These are phyloP conservation scores for Filobasidium floriforme DNA, from an alignment of 768 basidiomycete genomes.

Conservation along the genomic window DNA sequence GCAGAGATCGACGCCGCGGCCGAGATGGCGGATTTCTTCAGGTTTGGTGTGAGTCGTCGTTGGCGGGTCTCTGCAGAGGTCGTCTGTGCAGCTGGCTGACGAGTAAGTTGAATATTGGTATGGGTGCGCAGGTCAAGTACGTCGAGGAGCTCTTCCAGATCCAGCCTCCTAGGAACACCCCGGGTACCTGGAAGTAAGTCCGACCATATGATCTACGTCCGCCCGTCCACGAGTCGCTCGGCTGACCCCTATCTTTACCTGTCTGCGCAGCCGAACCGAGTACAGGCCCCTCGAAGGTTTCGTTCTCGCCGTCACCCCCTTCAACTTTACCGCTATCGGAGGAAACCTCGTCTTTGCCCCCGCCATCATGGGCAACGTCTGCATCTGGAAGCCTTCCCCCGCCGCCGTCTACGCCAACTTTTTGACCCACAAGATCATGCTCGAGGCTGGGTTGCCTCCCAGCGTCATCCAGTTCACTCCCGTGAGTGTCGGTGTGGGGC, in stretches of 20 bases:
- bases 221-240: neutral
- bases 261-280: conserved; percentile 66
- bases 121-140: conserved; percentile 62
- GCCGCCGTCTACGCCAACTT: conserved; percentile 93
- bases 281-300: conserved; percentile 98
- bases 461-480: conserved; percentile 97
- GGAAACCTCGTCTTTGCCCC: conserved; percentile 80
- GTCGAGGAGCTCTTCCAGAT: conserved; percentile 89
- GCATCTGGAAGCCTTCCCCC: conserved; percentile 96
- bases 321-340: conserved; percentile 92
- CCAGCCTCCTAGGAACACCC: conserved; percentile 77
- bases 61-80: neutral
- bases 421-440: conserved; percentile 77
- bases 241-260: conserved; percentile 4
- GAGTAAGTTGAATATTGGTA: no score
- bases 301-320: conserved; percentile 92
- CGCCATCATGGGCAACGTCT: conserved; percentile 87
- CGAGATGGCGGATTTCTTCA: conserved; percentile 90
- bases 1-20: conserved; percentile 99
- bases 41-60: conserved; percentile 52
- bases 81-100: conserved; percentile 44
- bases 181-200: conserved; percentile 89
- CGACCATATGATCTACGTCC: neutral
- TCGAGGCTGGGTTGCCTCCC: conserved; percentile 87
- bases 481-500: conserved; percentile 35